These are phyloP conservation scores for Penicillium dipodomyicola DNA, from an alignment of 495 filamentous ascomycete genomes.

Conservation along the genomic window DNA sequence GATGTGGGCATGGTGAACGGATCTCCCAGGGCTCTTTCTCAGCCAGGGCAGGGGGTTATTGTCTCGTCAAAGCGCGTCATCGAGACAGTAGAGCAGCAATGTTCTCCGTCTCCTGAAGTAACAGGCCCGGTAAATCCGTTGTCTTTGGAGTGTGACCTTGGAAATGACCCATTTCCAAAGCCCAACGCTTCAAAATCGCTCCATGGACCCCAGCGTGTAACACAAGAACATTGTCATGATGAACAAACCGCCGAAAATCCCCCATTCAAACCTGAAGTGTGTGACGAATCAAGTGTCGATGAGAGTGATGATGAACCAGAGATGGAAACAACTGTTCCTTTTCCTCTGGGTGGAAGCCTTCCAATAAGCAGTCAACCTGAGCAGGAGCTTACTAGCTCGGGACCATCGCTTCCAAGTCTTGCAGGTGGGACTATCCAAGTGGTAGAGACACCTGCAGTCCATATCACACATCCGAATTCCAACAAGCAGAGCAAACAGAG, in stretches of 20 bases:
- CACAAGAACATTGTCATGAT: neutral
- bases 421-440: constrained; percentile 36
- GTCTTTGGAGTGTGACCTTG: neutral
- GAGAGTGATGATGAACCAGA: constrained; percentile 34
- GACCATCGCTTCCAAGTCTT: constrained; percentile 23
- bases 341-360: constrained; percentile 38
- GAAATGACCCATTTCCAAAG: neutral
- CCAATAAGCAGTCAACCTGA: constrained; percentile 33
- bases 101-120: neutral
- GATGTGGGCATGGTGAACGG: neutral
- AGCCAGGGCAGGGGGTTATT: neutral
- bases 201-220: neutral
- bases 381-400: constrained; percentile 26
- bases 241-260: neutral
- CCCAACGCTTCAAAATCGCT: neutral
- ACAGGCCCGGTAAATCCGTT: neutral
- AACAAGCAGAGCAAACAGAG: constrained; percentile 4
- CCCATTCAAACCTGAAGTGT: neutral
- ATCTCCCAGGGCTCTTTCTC: neutral
- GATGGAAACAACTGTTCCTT: constrained; percentile 54
- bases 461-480: constrained; percentile 13
- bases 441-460: constrained; percentile 32
- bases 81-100: neutral
- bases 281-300: constrained; percentile 16
- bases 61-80: neutral